Conservation (phyloP, 345 rosid genomes). For the Aquilaria yunnanensis region DNA sequence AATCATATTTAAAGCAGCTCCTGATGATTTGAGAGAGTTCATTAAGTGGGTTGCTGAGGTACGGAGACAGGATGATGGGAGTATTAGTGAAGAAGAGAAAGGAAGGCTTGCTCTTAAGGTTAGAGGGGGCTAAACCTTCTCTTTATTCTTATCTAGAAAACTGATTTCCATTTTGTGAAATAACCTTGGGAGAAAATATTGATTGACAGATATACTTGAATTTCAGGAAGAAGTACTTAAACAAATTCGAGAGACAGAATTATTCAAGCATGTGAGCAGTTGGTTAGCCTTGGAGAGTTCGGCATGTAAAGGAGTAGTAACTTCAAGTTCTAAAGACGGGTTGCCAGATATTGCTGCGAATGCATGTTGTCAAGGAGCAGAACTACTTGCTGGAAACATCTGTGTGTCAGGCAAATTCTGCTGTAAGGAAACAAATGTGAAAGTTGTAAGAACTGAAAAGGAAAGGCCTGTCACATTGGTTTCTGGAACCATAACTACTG, state of each 20-base stretch:
- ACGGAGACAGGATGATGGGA: constrained; percentile 14
- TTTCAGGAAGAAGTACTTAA: constrained; percentile 22
- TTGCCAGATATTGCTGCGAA: constrained; percentile 21
- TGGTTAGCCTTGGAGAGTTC: constrained; percentile 15
- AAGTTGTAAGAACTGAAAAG: background rate
- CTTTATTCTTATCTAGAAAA: background rate
- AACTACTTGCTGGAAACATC: constrained; percentile 19
- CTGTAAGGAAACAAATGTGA: constrained; percentile 16
- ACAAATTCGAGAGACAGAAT: constrained; percentile 18
- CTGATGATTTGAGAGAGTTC: constrained; percentile 15
- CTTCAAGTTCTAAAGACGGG: constrained; percentile 4
- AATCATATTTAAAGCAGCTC: constrained; percentile 16
- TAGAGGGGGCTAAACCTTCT: background rate
- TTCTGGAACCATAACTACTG: constrained; percentile 14
- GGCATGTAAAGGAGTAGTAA: background rate
- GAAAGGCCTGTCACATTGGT: constrained; percentile 18
- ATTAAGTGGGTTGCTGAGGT: constrained; percentile 23
- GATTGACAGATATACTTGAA: background rate
- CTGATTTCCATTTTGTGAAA: background rate
- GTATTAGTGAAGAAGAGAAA: constrained; percentile 20
- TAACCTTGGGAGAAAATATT: background rate
- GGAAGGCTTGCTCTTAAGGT: constrained; percentile 16
- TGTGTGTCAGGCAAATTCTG: constrained; percentile 1
- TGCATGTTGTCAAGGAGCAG: constrained; percentile 29
- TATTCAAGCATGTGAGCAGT: constrained; percentile 17